These are phyloP conservation scores for Naganishia sp. DNA, from an alignment of 1,284 basidiomycete species.

Conservation along the genomic window DNA sequence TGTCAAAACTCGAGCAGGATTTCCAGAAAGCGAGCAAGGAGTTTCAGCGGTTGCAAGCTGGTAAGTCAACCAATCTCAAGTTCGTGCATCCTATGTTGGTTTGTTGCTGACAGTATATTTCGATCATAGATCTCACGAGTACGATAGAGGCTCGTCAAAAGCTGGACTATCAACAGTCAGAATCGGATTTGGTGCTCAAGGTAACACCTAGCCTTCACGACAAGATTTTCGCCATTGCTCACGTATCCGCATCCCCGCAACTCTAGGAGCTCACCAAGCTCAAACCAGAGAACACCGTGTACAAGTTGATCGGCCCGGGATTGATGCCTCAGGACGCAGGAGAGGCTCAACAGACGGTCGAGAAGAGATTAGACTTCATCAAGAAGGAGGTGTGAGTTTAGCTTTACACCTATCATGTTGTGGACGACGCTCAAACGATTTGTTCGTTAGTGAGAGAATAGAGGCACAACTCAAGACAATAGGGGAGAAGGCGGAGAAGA, in stretches of 20 bases:
- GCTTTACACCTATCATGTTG: conserved; percentile 1
- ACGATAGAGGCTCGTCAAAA: conserved; percentile 76
- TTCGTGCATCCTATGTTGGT: background rate
- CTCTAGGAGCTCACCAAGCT: conserved; percentile 77
- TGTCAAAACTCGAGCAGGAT: conserved; percentile 43
- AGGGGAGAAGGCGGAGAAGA: conserved; percentile 70
- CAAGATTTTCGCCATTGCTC: background rate
- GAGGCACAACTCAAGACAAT: conserved; percentile 77
- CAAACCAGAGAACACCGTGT: conserved; percentile 76
- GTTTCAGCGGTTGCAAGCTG: conserved; percentile 74
- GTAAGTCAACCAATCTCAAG: conserved; percentile 40
- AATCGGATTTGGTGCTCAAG: conserved; percentile 91
- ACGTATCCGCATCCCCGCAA: background rate
- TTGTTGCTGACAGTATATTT: background rate
- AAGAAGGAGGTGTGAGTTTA: conserved; percentile 76
- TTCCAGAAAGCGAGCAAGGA: conserved; percentile 69
- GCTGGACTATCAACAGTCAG: conserved; percentile 82
- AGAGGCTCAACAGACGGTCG: conserved; percentile 87
- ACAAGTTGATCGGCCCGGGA: conserved; percentile 89
- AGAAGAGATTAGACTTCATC: conserved; percentile 91
- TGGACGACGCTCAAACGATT: background rate
- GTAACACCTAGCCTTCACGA: conserved; percentile 53
- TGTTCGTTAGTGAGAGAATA: conserved; percentile 67
- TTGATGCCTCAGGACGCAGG: conserved; percentile 84
- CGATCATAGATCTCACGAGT: conserved; percentile 62